Conservation (phyloP, 495 filamentous ascomycete species). For the Pyrenopolyporus hunteri region DNA sequence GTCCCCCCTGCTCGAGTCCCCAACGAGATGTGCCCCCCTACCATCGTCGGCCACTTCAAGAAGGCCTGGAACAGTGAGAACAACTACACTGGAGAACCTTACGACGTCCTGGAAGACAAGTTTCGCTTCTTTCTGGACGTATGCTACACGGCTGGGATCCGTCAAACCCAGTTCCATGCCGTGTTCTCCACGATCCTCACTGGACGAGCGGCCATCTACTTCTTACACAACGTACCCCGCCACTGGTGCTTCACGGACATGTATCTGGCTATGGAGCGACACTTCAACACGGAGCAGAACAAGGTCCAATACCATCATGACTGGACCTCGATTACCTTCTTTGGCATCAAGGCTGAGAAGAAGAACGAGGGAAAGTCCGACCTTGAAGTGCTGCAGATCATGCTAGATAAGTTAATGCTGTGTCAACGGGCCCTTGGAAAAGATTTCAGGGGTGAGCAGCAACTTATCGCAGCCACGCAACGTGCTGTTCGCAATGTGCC, state of each 20-base stretch:
- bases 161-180: neutral
- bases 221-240: neutral
- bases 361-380: neutral
- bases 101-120: neutral
- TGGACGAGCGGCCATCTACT: neutral
- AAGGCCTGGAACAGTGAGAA: constrained; percentile 5
- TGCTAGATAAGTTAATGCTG: neutral
- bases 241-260: constrained; percentile 2
- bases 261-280: constrained; percentile 8
- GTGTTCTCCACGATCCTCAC: neutral
- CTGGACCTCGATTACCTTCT: constrained; percentile 1
- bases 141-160: neutral
- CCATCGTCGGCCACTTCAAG: constrained; percentile 1
- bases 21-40: constrained; percentile 1
- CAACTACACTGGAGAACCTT: neutral
- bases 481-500: neutral
- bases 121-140: neutral
- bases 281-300: neutral
- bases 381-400: neutral
- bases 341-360: constrained; percentile 1
- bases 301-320: constrained; percentile 7
- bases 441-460: constrained; percentile 2
- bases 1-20: neutral
- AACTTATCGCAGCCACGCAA: neutral
- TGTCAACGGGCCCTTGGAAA: neutral